phyloP scores from a whole-genome alignment of 208 protist genomes.

The Trypanosoma rangeli region DNA sequence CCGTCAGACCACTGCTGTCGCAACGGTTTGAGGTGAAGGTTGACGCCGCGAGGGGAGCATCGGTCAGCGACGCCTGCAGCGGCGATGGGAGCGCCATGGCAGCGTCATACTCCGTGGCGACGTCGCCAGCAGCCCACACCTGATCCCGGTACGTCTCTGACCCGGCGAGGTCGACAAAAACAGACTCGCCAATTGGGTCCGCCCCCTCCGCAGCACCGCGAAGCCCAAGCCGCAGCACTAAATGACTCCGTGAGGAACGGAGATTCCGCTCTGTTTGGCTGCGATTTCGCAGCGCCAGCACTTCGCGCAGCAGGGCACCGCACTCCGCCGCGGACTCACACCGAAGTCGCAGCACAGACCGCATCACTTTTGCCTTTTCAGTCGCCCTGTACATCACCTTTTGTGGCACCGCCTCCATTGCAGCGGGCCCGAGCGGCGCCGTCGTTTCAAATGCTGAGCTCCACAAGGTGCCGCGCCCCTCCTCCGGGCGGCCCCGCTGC shows the following conservation, averaged over 20 bases:
- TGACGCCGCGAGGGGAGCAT: conserved; percentile 1
- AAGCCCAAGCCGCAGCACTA: conserved; percentile 25
- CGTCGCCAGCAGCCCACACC: neutral
- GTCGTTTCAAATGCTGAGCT: neutral
- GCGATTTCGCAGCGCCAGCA: conserved; percentile 41
- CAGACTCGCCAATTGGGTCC: conserved; percentile 29
- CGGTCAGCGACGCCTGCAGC: neutral
- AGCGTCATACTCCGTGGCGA: neutral
- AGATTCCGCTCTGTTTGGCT: conserved; percentile 52
- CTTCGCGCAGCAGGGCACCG: conserved; percentile 31
- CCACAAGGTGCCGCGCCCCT: neutral
- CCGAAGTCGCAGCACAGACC: conserved; percentile 32
- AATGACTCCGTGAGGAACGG: conserved; percentile 21
- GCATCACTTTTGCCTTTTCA: conserved; percentile 52
- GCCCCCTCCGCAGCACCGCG: conserved; percentile 10
- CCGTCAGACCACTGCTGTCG: conserved; percentile 17
- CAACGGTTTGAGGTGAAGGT: conserved; percentile 1
- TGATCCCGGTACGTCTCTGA: conserved; percentile 52
- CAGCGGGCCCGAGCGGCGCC: neutral
- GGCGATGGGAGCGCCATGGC: neutral
- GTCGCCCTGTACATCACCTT: conserved; percentile 47
- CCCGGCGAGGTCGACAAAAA: conserved; percentile 71
- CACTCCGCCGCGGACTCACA: conserved; percentile 34
- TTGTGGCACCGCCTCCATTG: neutral
- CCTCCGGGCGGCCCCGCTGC: neutral